Evolutionary conservation across 257 asterid genomes (phyloP).

Genomic region (Misopates orontium): DNA sequence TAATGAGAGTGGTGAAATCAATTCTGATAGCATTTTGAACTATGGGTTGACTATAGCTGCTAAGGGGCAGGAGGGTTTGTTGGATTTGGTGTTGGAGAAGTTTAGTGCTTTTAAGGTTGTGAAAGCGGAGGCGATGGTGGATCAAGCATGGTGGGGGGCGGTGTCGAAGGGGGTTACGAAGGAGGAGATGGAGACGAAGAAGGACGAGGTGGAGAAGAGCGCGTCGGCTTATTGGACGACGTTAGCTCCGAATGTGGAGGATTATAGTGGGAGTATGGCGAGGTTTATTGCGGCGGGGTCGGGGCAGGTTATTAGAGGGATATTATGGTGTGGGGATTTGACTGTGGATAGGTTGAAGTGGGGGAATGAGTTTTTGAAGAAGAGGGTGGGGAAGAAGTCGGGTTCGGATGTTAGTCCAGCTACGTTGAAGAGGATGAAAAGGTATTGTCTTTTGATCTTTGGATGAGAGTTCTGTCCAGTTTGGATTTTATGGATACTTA

Average conservation of each 20-base stretch:
- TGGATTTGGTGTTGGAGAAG: conserved; percentile 57
- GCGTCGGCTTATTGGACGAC: conserved; percentile 93
- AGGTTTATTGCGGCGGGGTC: conserved; percentile 82
- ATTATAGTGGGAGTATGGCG: conserved; percentile 63
- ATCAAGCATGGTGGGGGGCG: conserved; percentile 38
- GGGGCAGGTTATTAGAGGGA: conserved; percentile 85
- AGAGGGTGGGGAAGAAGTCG: conserved; percentile 45
- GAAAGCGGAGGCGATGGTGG: conserved; percentile 55
- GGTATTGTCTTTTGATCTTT: conserved; percentile 39
- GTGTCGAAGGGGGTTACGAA: conserved; percentile 59
- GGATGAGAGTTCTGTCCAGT: too few species aligned
- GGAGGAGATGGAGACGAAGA: conserved; percentile 57
- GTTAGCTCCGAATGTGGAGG: conserved; percentile 95
- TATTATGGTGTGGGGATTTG: conserved; percentile 91
- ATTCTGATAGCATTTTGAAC: conserved; percentile 46
- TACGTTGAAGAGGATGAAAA: conserved; percentile 62
- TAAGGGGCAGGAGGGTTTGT: conserved; percentile 61
- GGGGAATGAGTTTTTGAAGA: conserved; percentile 74
- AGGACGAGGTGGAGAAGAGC: conserved; percentile 66
- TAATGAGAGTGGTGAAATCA: conserved; percentile 31
- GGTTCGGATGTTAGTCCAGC: conserved; percentile 63
- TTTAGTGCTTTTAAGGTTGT: conserved; percentile 67
- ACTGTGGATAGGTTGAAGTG: conserved; percentile 79
- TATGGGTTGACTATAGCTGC: conserved; percentile 78
- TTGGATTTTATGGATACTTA: background rate